Evolutionary conservation across 495 filamentous ascomycete genomes (phyloP), one percentile per base, ranked within the genome.

Genomic region (Penicillium lividum): DNA sequence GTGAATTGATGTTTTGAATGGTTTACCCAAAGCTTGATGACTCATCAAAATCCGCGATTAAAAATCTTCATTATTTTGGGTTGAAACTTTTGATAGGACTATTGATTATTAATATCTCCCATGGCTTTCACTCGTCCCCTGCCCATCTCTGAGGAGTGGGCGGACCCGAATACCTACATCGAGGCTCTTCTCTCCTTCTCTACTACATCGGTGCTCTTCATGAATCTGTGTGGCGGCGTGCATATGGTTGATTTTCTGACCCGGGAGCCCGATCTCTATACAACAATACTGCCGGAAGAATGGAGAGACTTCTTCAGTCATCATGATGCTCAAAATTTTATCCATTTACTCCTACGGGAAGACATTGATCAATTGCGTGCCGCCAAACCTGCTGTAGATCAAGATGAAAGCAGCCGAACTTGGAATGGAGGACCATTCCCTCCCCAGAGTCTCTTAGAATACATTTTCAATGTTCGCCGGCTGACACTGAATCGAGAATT

Each of bases 231-330:
- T 68, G 95, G 94, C 51, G 92, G 93, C 34, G 88, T 98, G 4
- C 94, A 98, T 71, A 91, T 98, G 55, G 80, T 97, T 50, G 94
- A 98, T 66, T 98, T 98, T 74, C 89, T 97, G 73, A 97, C 92
- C n/a, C 82, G 84, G 47, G 84, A 91, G 16, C 89, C 89, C 16
- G 83, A 87, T 68, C 77, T 97, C 0, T 97, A 96, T 70, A 80
- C 84, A 48, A 73, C 78, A 4, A 77, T 91, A 3, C 73, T 98
- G 13, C 91, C 92, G 1, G 65, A 83, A 66, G 82, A 89, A 64
- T 98, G 94, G 94, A 83, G 88, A 54, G 56, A 75, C 1, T 98
- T 89, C 76, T 88, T 98, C 56, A 70, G 88, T 33, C 63, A 79
- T 40, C 82, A 83, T 62, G 82, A 90, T 36, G 78, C 91, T 15